Evolutionary conservation across 495 filamentous ascomycete genomes (phyloP).

Genomic region (Xylaria castorea): DNA sequence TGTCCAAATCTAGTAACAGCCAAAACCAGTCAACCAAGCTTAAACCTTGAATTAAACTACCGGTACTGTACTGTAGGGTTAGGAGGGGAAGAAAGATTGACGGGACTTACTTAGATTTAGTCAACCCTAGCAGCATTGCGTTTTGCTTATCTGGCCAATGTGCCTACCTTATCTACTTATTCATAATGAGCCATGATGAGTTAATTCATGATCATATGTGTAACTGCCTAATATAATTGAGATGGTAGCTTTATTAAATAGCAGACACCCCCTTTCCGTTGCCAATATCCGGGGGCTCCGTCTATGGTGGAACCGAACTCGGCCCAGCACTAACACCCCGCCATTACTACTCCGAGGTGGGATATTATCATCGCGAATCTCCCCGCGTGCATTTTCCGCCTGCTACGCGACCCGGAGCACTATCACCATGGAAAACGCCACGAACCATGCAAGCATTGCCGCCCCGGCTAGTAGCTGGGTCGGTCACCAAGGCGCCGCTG

Average conservation of each 20-base stretch:
- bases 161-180: neutral
- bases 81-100: too few relatives aligned
- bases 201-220: neutral
- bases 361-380: neutral
- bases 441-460: conserved; percentile 6
- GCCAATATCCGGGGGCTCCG: neutral
- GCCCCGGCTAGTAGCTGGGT: conserved; percentile 41
- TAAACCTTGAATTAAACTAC: too few relatives aligned
- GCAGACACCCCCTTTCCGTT: neutral
- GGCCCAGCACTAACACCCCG: conserved; percentile 12
- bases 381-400: neutral
- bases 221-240: neutral
- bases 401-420: neutral
- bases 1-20: neutral
- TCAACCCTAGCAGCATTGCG: neutral
- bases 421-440: neutral
- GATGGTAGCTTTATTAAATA: neutral
- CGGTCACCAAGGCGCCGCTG: conserved; percentile 51
- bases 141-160: neutral
- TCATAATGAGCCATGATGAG: conserved; percentile 5
- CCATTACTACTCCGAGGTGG: neutral
- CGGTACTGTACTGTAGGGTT: too few relatives aligned
- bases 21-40: neutral
- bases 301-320: conserved; percentile 4
- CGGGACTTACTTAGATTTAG: neutral